Conservation (phyloP, 1,284 basidiomycete species). For the Puccinia coronata region DNA sequence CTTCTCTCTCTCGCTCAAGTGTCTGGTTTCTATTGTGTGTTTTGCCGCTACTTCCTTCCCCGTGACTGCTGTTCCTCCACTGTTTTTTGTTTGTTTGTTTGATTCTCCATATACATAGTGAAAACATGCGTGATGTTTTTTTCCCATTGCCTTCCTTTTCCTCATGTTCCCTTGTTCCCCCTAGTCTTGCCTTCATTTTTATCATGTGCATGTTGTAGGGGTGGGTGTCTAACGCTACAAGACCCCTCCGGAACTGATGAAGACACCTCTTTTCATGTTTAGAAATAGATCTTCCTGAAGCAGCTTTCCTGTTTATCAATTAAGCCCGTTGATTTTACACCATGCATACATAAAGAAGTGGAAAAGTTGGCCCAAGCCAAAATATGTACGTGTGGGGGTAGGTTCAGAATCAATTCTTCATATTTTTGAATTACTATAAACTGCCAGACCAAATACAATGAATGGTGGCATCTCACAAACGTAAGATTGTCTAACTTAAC, state of each 20-base stretch:
- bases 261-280: neutral
- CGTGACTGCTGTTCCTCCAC: neutral
- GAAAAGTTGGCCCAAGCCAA: no score
- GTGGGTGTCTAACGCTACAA: neutral
- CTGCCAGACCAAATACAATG: no score
- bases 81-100: neutral
- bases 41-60: conserved; percentile 16
- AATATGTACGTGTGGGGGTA: no score
- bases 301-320: no score
- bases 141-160: neutral
- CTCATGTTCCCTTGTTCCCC: neutral
- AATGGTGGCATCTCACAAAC: no score
- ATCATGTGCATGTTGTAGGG: neutral
- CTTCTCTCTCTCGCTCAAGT: conserved; percentile 4
- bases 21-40: conserved; percentile 28
- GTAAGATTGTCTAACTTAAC: no score
- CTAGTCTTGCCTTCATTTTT: neutral
- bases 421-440: no score
- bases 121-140: conserved; percentile 10
- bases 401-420: no score
- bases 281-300: neutral
- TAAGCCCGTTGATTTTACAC: no score
- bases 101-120: conserved; percentile 4
- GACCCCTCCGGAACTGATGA: neutral
- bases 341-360: no score